Conservation (phyloP, 2,329 filamentous ascomycete species). For the Periconia sp. region DNA sequence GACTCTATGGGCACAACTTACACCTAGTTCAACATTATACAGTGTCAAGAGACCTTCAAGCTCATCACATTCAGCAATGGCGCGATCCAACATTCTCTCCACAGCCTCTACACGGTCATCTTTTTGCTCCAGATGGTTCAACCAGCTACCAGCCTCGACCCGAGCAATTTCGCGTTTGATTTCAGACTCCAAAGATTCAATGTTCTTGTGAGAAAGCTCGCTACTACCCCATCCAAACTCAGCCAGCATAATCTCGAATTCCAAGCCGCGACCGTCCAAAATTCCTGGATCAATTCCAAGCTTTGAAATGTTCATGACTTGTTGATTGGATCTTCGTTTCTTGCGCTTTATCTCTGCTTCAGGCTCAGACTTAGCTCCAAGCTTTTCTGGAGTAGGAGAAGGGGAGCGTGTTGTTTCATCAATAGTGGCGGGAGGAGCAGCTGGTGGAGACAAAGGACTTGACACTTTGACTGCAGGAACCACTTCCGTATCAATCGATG, state of each 20-base stretch:
- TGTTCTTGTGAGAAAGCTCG: slow-evolving; percentile 71
- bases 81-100: slow-evolving; percentile 80
- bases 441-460: slow-evolving; percentile 27
- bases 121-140: slow-evolving; percentile 79
- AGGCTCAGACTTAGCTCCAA: slow-evolving; percentile 18
- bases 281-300: slow-evolving; percentile 76
- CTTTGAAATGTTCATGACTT: slow-evolving; percentile 74
- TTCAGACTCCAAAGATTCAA: slow-evolving; percentile 79
- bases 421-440: slow-evolving; percentile 17
- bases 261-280: slow-evolving; percentile 73
- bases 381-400: slow-evolving; percentile 41
- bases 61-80: slow-evolving; percentile 95
- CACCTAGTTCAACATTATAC: slow-evolving; percentile 90
- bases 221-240: slow-evolving; percentile 88
- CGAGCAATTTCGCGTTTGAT: slow-evolving; percentile 86
- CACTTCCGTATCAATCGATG: slow-evolving; percentile 32
- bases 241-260: slow-evolving; percentile 80
- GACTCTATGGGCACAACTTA: slow-evolving; percentile 50
- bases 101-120: slow-evolving; percentile 88
- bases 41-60: slow-evolving; percentile 90
- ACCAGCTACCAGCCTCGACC: slow-evolving; percentile 89
- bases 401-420: slow-evolving; percentile 31
- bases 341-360: slow-evolving; percentile 57
- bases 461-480: slow-evolving; percentile 40
- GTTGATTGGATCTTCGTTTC: slow-evolving; percentile 69